These are phyloP conservation scores for Phycomyces blakesleeanus DNA, from an alignment of 192 early-diverging fungal genomes.

Conservation along the genomic window DNA sequence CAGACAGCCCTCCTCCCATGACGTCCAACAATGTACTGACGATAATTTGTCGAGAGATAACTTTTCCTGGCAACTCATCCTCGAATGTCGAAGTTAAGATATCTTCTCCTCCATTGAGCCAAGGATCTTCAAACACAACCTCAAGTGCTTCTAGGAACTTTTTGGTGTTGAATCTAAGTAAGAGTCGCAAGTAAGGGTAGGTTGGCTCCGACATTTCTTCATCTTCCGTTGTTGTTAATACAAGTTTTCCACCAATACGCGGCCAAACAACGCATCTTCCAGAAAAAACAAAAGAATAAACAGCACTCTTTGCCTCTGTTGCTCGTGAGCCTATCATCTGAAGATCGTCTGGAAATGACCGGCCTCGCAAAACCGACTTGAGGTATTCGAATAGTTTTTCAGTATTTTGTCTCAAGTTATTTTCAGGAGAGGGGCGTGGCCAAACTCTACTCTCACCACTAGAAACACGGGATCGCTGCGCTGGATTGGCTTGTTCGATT, in stretches of 20 bases:
- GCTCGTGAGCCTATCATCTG: slow-evolving; percentile 36
- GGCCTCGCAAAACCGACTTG: slow-evolving; percentile 45
- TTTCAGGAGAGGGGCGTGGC: background rate
- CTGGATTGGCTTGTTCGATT: background rate
- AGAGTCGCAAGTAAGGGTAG: slow-evolving; percentile 54
- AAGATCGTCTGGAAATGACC: slow-evolving; percentile 46
- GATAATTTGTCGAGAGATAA: slow-evolving; percentile 56
- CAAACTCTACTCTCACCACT: background rate
- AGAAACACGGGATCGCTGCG: background rate
- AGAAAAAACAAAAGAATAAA: slow-evolving; percentile 61
- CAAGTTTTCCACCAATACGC: slow-evolving; percentile 44
- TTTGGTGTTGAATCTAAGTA: slow-evolving; percentile 49
- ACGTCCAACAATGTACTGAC: slow-evolving; percentile 59
- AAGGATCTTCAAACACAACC: slow-evolving; percentile 57
- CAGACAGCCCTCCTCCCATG: slow-evolving; percentile 33
- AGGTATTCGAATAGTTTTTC: slow-evolving; percentile 54
- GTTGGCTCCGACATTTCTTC: slow-evolving; percentile 52
- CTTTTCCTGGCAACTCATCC: slow-evolving; percentile 49
- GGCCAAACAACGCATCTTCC: slow-evolving; percentile 62
- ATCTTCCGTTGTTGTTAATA: slow-evolving; percentile 49
- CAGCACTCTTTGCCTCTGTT: slow-evolving; percentile 45
- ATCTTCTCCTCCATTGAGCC: slow-evolving; percentile 49
- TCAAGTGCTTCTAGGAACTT: slow-evolving; percentile 51
- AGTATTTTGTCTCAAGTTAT: slow-evolving; percentile 26
- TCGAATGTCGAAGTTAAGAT: slow-evolving; percentile 37